Evolutionary conservation across 176 grass and related monocot species (phyloP).

Genomic region (Triticum timopheevii): DNA sequence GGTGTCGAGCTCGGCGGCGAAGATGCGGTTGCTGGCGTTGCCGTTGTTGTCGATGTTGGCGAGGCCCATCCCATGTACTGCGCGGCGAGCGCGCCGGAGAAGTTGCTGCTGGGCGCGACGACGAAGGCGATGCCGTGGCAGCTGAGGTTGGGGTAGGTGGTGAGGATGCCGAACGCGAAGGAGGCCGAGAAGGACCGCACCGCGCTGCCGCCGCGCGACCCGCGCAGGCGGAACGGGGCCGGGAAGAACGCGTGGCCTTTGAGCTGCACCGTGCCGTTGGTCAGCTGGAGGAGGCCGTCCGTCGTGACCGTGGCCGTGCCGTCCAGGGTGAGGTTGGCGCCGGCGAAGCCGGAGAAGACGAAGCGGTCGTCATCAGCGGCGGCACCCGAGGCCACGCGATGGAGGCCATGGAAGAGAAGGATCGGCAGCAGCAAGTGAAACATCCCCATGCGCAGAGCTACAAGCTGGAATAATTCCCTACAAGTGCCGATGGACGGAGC

Average conservation of each 20-base stretch:
- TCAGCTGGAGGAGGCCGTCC: background rate
- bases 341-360: background rate
- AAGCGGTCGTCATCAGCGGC: background rate
- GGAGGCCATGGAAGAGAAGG: background rate
- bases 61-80: slow-evolving; percentile 10
- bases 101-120: background rate
- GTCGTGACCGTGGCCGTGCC: background rate
- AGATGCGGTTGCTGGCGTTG: slow-evolving; percentile 11
- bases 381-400: background rate
- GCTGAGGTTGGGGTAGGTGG: background rate
- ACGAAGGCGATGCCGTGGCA: slow-evolving; percentile 8
- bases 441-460: background rate
- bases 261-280: background rate
- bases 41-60: background rate
- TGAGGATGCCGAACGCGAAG: background rate
- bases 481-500: background rate
- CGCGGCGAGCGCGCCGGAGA: background rate
- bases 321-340: background rate
- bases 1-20: background rate
- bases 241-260: slow-evolving; percentile 4
- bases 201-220: background rate
- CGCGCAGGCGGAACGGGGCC: background rate
- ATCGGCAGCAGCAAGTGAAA: background rate
- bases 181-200: background rate
- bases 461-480: background rate